Base-by-base conservation (phyloP, 2,329 filamentous ascomycete genomes). In the Aspergillus calidoustus region DNA sequence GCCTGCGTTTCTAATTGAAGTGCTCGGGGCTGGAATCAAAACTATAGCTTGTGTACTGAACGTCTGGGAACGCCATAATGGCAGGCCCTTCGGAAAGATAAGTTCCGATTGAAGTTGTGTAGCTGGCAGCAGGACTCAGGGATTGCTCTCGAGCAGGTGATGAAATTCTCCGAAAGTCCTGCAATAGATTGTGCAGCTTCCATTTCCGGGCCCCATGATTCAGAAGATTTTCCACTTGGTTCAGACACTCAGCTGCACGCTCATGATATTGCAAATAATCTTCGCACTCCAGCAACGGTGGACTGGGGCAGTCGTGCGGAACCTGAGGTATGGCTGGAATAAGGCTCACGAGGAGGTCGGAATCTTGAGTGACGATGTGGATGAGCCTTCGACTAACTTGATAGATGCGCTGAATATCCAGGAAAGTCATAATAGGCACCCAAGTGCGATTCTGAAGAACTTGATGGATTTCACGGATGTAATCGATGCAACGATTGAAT, bases 401-500 rank as follows among this genome's bases (percentile, higher is more conserved):
- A 71, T 91, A 95, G 1, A 92, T 89, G 56, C 93, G 88, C 71
- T 96, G 84, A 1, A 93, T 91, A 72, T 97, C 94, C 71, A 96
- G 89, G 69, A 93, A 97, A 0, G 91, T 94, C 70, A 95, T 87
- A 55, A 94, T 90, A 4, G 89, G 86, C 17, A 85, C 83, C 63
- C 87, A 84, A 34, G 81, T 77, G 4, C 84, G 75, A 66, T 86
- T 83, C 60, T 84, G 84, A 25, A 91, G 84, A 50, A 92, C 84
- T 5, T 87, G 85, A 68, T 91, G 85, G 65, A 96, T 87, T 63
- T 87, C 86, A 62, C 91, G 85, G 53, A 95, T 86, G 72, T 95
- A 97, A n/a, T 89, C 86, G 67, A 94, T 87, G 65, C 89, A 89
- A 71, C 95, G 89, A 73, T 97, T 92, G 74, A 96, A 96, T 46